Percentiles rank a stretch among this genome's conserved stretches.
These are phyloP conservation scores for Calonectria honghensis DNA, from an alignment of 2,329 filamentous ascomycete species.

Conservation along the genomic window DNA sequence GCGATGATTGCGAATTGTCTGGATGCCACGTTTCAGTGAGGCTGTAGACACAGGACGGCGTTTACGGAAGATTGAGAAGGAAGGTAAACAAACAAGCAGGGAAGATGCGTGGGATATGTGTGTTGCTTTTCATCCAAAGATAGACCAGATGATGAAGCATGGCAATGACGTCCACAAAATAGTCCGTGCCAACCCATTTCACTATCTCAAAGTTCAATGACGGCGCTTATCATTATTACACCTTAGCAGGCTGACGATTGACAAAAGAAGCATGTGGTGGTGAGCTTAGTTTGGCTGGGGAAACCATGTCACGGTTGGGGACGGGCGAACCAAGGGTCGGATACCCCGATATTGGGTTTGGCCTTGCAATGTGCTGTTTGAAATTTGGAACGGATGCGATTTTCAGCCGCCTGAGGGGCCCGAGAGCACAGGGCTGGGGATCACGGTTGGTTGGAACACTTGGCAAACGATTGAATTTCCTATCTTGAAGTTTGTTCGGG, in stretches of 20 bases:
- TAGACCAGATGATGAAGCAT: slow-evolving; percentile 18
- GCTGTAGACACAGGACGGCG: neutral
- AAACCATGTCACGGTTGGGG: slow-evolving; percentile 30
- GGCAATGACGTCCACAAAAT: slow-evolving; percentile 26
- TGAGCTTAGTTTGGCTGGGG: slow-evolving; percentile 28
- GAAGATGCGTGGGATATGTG: neutral
- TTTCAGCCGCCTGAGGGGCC: neutral
- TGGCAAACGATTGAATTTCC: neutral
- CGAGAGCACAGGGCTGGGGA: neutral
- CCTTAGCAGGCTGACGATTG: neutral
- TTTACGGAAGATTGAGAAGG: neutral
- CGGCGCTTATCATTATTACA: slow-evolving; percentile 23
- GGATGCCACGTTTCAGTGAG: neutral
- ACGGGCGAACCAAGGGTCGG: slow-evolving; percentile 17
- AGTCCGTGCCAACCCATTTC: slow-evolving; percentile 20
- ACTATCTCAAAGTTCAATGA: slow-evolving; percentile 18
- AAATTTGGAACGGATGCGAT: neutral
- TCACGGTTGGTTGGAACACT: neutral
- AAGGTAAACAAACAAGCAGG: slow-evolving; percentile 3
- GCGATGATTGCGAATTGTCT: slow-evolving; percentile 3
- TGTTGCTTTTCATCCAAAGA: slow-evolving; percentile 21
- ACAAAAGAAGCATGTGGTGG: slow-evolving; percentile 27
- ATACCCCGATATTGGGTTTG: slow-evolving; percentile 26
- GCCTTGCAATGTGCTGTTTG: neutral
- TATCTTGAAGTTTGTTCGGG: slow-evolving; percentile 1